Base-by-base conservation (phyloP, 1,139 yeast genomes). In the Scheffersomyces titani region DNA sequence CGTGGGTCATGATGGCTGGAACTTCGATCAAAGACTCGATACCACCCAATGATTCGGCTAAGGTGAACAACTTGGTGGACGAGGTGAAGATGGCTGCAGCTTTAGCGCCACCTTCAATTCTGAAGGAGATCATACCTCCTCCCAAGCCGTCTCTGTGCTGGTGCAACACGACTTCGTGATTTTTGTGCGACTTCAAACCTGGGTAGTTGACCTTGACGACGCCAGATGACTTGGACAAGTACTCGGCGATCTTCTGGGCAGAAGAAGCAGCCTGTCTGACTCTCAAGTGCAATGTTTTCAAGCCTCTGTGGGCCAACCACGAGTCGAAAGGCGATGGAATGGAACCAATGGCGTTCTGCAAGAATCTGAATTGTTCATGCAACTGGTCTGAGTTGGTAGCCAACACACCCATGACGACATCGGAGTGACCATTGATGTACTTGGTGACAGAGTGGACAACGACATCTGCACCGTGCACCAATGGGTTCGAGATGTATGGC, bases 1-100 rank as follows among this genome's bases (percentile, higher is more conserved):
- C 96, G 69, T 91, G 97, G 65, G 97, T 91, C 97, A 91, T 91
- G 56, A 88, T 86, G 57, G 97, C 96, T 54, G 97, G 97, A 54
- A 91, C 94, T 76, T 91, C 97, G 63, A 90, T 78, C 70, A 91
- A 82, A 22, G 94, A 88, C 77, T 92, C 97, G 64, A 91, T 88
- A 66, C 97, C 97, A 65, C 97, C 97, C 59, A 91, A 83, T 44
- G 96, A 90, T 77, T 91, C 97, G 59, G 97, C 97, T 69, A 91
- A 82, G 24, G 96, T 88, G 80, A 91, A 91, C 62, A 90, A 74
- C 75, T 88, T 85, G 63, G 96, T 89, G 52, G 86, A 70, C 53
- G 90, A 86, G 60, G 94, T 85, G 80, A 91, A 89, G 63, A 80
- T 78, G 61, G 90, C 75, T 56, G 97, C 97, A 57, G 87, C 92